phyloP scores from a whole-genome alignment of 805 yeast species.

The Starmerella bombicola region DNA sequence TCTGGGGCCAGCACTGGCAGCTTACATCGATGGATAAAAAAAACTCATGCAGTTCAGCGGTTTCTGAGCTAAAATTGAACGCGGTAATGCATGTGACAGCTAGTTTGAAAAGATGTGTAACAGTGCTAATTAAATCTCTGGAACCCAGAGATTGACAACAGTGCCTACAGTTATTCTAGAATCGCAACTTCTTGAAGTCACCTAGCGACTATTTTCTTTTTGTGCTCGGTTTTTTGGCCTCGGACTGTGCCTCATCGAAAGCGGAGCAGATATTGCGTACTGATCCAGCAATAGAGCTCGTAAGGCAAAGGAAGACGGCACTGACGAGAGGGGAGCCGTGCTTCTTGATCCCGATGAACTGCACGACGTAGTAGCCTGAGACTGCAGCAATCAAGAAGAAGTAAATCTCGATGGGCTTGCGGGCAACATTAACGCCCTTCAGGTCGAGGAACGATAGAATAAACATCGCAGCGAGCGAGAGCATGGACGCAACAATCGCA shows the following conservation, averaged over 20 bases:
- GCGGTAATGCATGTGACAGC: too few species aligned
- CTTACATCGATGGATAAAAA: too few species aligned
- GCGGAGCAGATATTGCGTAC: conserved; percentile 23
- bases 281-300: conserved; percentile 20
- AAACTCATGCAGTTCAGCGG: too few species aligned
- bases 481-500: conserved; percentile 11
- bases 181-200: too few species aligned
- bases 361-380: conserved; percentile 20
- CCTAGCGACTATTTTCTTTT: not conserved
- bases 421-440: conserved; percentile 22
- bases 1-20: too few species aligned
- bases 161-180: too few species aligned
- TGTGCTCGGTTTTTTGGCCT: conserved; percentile 8
- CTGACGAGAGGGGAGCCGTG: conserved; percentile 7
- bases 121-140: too few species aligned
- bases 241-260: conserved; percentile 18
- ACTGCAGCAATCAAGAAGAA: conserved; percentile 20
- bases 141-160: too few species aligned
- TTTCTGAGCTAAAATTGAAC: too few species aligned
- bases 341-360: conserved; percentile 13
- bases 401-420: conserved; percentile 21
- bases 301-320: conserved; percentile 16
- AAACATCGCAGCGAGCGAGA: conserved; percentile 16
- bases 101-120: too few species aligned
- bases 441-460: conserved; percentile 21